These are phyloP conservation scores for Pseudopyrenochaeta lycopersici DNA, from an alignment of 2,329 filamentous ascomycete species.

Conservation along the genomic window DNA sequence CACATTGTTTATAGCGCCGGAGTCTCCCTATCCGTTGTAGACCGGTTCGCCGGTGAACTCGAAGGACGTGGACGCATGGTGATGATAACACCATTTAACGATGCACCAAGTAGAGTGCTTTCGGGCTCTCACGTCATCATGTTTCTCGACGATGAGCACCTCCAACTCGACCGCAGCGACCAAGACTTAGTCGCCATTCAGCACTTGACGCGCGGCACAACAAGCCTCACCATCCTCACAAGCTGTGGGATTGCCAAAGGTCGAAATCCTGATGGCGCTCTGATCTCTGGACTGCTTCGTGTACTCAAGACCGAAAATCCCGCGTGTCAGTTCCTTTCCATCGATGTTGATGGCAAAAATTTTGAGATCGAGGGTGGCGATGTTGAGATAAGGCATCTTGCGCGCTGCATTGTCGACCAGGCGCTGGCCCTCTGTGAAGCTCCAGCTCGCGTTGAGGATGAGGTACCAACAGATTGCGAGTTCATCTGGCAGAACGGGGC, in stretches of 20 bases:
- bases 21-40: neutral
- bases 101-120: neutral
- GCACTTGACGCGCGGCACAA: conserved; percentile 1
- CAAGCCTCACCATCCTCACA: conserved; percentile 21
- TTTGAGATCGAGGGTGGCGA: neutral
- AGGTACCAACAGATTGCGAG: conserved; percentile 21
- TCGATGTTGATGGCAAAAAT: conserved; percentile 16
- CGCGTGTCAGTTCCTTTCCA: conserved; percentile 6
- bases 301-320: conserved; percentile 18
- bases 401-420: conserved; percentile 15
- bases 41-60: neutral
- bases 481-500: conserved; percentile 26
- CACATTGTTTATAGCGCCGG: neutral
- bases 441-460: conserved; percentile 1
- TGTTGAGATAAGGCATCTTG: conserved; percentile 16
- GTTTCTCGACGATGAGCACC: conserved; percentile 4
- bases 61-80: neutral
- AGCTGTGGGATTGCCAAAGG: conserved; percentile 10
- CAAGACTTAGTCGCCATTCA: conserved; percentile 1
- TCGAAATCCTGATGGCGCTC: conserved; percentile 14
- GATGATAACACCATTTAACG: neutral
- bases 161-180: conserved; percentile 1
- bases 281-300: conserved; percentile 22
- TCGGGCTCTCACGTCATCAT: neutral
- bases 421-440: conserved; percentile 16